phyloP scores from a whole-genome alignment of 768 basidiomycete genomes.

The Pilatotrama ljubarskyi region DNA sequence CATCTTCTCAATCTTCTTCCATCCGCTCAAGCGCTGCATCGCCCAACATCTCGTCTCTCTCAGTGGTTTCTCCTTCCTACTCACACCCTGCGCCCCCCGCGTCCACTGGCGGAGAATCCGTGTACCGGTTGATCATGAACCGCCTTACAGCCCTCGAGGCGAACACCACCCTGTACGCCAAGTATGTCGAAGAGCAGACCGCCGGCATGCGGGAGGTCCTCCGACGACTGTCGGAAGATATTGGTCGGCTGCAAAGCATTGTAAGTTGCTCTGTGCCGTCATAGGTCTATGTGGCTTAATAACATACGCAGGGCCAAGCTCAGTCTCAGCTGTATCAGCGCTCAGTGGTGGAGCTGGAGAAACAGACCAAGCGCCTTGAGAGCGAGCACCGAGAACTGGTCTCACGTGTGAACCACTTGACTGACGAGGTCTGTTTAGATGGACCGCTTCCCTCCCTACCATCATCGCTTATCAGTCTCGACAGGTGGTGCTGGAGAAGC shows the following conservation, averaged over 20 bases:
- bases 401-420: slow-evolving; percentile 69
- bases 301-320: slow-evolving; percentile 53
- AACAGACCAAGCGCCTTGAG: slow-evolving; percentile 64
- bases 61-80: slow-evolving; percentile 12
- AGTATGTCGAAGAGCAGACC: slow-evolving; percentile 91
- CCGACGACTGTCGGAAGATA: slow-evolving; percentile 70
- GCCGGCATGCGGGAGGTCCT: slow-evolving; percentile 72
- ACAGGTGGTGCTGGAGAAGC: slow-evolving; percentile 85
- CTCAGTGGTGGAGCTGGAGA: slow-evolving; percentile 66
- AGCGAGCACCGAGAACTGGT: slow-evolving; percentile 68
- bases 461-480: not conserved
- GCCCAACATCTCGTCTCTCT: slow-evolving; percentile 9
- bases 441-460: not conserved
- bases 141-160: slow-evolving; percentile 81
- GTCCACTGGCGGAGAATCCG: slow-evolving; percentile 72
- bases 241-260: slow-evolving; percentile 74
- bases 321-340: slow-evolving; percentile 69
- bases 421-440: slow-evolving; percentile 67
- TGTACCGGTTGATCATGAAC: slow-evolving; percentile 96
- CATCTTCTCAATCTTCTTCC: slow-evolving; percentile 17
- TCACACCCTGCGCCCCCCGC: slow-evolving; percentile 25
- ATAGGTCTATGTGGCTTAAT: not conserved
- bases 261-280: slow-evolving; percentile 43
- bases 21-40: slow-evolving; percentile 3
- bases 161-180: slow-evolving; percentile 80